phyloP scores from a whole-genome alignment of 2,329 filamentous ascomycete species.

The Gyromitra esculenta region DNA sequence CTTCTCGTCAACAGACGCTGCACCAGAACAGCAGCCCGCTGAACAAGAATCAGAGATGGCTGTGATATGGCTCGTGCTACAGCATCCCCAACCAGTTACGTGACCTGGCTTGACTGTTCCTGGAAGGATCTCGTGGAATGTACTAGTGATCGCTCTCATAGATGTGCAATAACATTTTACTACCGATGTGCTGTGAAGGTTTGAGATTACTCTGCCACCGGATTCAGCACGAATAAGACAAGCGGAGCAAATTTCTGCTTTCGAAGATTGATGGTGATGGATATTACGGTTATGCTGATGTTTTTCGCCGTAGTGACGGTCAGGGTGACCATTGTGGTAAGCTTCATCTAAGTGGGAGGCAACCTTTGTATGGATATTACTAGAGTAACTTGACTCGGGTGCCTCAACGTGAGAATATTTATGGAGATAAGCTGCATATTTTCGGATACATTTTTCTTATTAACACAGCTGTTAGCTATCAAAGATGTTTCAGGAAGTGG shows the following conservation, averaged over 20 bases:
- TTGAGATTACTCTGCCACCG: neutral
- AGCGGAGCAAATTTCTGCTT: constrained; percentile 14
- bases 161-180: constrained; percentile 38
- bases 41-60: constrained; percentile 15
- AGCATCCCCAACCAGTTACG: constrained; percentile 13
- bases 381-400: neutral
- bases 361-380: neutral
- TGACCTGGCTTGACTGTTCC: neutral
- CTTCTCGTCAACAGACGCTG: neutral
- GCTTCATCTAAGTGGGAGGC: constrained; percentile 1
- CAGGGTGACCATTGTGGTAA: neutral
- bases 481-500: neutral
- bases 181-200: neutral
- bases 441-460: constrained; percentile 31
- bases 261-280: neutral
- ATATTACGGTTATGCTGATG: neutral
- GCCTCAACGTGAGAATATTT: constrained; percentile 21
- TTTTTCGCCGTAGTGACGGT: neutral
- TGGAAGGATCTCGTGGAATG: neutral
- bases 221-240: constrained; percentile 26
- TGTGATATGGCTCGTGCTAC: neutral
- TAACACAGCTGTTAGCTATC: constrained; percentile 9
- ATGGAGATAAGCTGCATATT: constrained; percentile 39
- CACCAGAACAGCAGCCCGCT: constrained; percentile 23
- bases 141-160: constrained; percentile 23